Evolutionary conservation across 495 filamentous ascomycete genomes (phyloP), one percentile per base, ranked within the genome.

Genomic region (Hyaloscypha finlandica): DNA sequence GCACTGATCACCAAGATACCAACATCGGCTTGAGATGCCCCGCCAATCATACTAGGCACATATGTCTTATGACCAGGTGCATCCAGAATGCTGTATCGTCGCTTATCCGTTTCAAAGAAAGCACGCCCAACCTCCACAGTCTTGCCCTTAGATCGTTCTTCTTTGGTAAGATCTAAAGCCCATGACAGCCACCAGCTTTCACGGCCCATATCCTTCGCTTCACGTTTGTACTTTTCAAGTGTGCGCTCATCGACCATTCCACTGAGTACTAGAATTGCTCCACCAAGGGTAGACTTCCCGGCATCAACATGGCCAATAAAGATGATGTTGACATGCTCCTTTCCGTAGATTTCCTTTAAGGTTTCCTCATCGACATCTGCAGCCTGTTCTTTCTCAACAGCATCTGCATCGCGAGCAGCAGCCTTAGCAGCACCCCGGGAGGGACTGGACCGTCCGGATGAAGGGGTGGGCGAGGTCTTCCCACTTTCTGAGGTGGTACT

Each of bases 171-270:
- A 85, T 99, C 96, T 59, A 97, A 85, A 52, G 94, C 95, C 96
- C 94, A 98, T 57, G 94, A 99, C 12, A 97, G 82, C 75, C 97
- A 98, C 96, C 94, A 98, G n/a, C 92, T 92, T 82, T 98, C 94
- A 83, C 94, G 90, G 63, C 95, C 95, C 61, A 93, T 85, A 16
- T 97, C 95, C 81, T 97, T 98, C 30, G 95, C 95, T 71, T 98
- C 95, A 65, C 87, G 86, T 85, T 94, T 97, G 81, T 95, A 95
- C 77, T 99, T 99, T 12, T 99, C 95, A 83, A 99, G 85, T 22
- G 95, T 99, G 71, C 95, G 87, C 78, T 99, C 94, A 74, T 99
- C 96, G 14, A 99, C 95, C 95, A 99, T 99, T 54, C 95, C 95
- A 19, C 95, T 97, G 65, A 85, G 87, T 74, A 95, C 96, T 4